phyloP scores from a whole-genome alignment of 164 flowering plant species.

The Amborella trichopoda region DNA sequence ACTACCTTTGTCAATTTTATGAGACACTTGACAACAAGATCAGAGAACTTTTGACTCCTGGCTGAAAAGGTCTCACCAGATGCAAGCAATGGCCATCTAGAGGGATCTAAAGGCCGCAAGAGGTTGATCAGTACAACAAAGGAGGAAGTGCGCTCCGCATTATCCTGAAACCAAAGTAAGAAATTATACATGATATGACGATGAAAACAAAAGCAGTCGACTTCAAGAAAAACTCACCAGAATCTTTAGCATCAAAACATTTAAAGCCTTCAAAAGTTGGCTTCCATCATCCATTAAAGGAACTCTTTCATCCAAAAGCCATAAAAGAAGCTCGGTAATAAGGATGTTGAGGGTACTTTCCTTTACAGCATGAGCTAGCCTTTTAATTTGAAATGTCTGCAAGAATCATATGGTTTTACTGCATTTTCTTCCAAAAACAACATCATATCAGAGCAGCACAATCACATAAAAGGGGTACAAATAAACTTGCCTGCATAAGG shows the following conservation, averaged over 20 bases:
- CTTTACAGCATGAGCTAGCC: slow-evolving; percentile 87
- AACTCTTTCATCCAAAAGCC: slow-evolving; percentile 98
- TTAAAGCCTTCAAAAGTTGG: slow-evolving; percentile 90
- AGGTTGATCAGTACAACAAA: slow-evolving; percentile 89
- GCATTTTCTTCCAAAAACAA: no score
- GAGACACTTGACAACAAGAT: slow-evolving; percentile 90
- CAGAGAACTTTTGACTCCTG: slow-evolving; percentile 92
- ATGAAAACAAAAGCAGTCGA: background rate
- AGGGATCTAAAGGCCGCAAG: slow-evolving; percentile 82
- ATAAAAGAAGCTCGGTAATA: slow-evolving; percentile 87
- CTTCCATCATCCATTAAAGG: slow-evolving; percentile 98
- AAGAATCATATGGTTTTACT: no score
- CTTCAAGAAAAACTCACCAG: slow-evolving; percentile 35
- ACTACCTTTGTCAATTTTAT: slow-evolving; percentile 85
- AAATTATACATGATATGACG: background rate
- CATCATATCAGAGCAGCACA: no score
- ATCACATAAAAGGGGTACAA: no score
- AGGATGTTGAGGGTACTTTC: slow-evolving; percentile 84
- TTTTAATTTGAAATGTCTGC: slow-evolving; percentile 92
- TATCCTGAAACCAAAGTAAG: slow-evolving; percentile 52
- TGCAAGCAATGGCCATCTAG: slow-evolving; percentile 89
- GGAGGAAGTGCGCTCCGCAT: slow-evolving; percentile 94
- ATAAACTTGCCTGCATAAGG: slow-evolving; percentile 79
- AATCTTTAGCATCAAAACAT: slow-evolving; percentile 96
- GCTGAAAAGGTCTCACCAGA: slow-evolving; percentile 48